phyloP scores from a whole-genome alignment of 257 asterid species.

The Nicotiana noctiflora region DNA sequence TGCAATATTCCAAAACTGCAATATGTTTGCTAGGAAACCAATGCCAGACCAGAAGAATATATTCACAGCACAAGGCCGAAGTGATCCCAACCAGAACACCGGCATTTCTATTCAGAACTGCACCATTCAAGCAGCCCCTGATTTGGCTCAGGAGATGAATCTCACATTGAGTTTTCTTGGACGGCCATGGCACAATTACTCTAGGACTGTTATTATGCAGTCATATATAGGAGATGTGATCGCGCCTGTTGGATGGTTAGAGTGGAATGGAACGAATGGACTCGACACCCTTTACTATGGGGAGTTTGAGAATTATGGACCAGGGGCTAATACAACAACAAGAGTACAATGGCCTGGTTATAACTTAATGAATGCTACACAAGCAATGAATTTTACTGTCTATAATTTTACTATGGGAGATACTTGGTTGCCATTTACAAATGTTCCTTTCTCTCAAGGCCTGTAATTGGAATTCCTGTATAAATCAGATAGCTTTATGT shows the following conservation, averaged over 20 bases:
- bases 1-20: slow-evolving; percentile 9
- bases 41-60: slow-evolving; percentile 15
- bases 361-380: slow-evolving; percentile 17
- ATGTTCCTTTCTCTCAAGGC: slow-evolving; percentile 23
- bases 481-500: not conserved
- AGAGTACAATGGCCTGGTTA: slow-evolving; percentile 25
- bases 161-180: slow-evolving; percentile 11
- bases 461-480: not conserved
- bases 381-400: slow-evolving; percentile 31
- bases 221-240: slow-evolving; percentile 15
- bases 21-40: slow-evolving; percentile 15
- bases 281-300: slow-evolving; percentile 19
- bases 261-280: slow-evolving; percentile 15
- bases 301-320: slow-evolving; percentile 15
- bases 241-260: slow-evolving; percentile 19
- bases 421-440: slow-evolving; percentile 28
- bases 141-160: not conserved
- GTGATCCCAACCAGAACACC: slow-evolving; percentile 17
- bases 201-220: slow-evolving; percentile 21
- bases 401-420: slow-evolving; percentile 34
- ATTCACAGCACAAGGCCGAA: slow-evolving; percentile 20
- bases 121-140: slow-evolving; percentile 19
- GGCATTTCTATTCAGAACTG: slow-evolving; percentile 22
- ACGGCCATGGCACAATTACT: slow-evolving; percentile 17
- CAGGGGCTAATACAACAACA: slow-evolving; percentile 17